Conservation (phyloP, 2,329 filamentous ascomycete species). For the Cordyceps militaris region DNA sequence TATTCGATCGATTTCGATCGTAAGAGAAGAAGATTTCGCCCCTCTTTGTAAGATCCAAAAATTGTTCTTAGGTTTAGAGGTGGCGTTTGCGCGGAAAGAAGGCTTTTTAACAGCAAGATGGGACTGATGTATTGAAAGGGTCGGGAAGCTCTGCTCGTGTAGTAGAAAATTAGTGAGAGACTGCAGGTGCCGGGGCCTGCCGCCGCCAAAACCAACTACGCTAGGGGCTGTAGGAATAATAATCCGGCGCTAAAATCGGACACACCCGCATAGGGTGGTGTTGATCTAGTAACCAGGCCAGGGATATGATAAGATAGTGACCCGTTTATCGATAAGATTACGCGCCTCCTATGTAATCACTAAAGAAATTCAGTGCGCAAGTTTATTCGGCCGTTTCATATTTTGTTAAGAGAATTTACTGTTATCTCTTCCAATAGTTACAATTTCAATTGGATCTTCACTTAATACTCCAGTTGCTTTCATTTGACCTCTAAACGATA, state of each 20-base stretch:
- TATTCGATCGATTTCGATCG: background rate
- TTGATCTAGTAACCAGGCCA: constrained; percentile 3
- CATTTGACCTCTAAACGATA: no score
- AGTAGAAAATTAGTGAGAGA: constrained; percentile 35
- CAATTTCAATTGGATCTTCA: no score
- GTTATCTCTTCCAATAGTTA: background rate
- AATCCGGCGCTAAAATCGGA: constrained; percentile 22
- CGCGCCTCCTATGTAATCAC: background rate
- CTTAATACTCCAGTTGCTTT: no score
- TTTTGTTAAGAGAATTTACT: background rate
- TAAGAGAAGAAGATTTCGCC: constrained; percentile 9
- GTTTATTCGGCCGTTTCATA: background rate
- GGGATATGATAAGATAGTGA: background rate
- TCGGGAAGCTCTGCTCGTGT: constrained; percentile 16
- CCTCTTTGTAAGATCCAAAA: constrained; percentile 14
- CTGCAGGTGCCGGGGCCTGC: constrained; percentile 31
- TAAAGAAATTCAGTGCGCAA: background rate
- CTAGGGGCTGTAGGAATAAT: constrained; percentile 32
- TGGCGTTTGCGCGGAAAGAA: constrained; percentile 5
- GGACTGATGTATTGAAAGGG: constrained; percentile 15
- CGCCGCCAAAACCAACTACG: constrained; percentile 35
- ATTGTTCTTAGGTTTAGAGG: background rate
- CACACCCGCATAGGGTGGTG: constrained; percentile 4
- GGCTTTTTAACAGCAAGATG: background rate
- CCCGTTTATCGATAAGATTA: constrained; percentile 1